Evolutionary conservation across 2,329 filamentous ascomycete genomes (phyloP), one percentile per base, ranked within the genome.

Genomic region (Metarhizium album): DNA sequence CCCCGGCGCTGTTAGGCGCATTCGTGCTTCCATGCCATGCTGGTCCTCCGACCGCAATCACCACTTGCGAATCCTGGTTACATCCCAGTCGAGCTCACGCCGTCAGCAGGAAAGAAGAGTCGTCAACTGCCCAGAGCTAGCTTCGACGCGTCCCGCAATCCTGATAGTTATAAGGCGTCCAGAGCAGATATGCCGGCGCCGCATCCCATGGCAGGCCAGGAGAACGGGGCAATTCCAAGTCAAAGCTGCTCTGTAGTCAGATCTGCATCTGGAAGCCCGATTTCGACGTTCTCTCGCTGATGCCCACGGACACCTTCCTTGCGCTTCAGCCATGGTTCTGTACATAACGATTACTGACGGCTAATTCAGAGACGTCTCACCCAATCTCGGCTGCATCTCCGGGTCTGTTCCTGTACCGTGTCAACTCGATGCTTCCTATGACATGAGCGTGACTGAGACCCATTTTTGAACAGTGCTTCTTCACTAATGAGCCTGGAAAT

Each of bases 381-480:
- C 23, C 35, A 54, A 54, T 54, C 51, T 54, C 48, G 50, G 48
- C 29, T 50, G 42, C 22, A 46, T 48, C 45, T 48, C 3, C 18
- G 20, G 6, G n/a, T 14, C 23, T 20, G 27, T 24, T 35, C n/a
- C 8, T 22, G 35, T 29, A 42, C 24, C 24, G 24, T 47, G 45
- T 45, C 8, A 40, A 22, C 29, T 46, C 8, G 24, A 40, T 42
- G 31, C 50, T 33, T 51, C 29, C 42, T 38, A 22, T 40, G 33
- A 52, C 46, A 14, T 40, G 24, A 20, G 29, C 42, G 16, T 24
- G 38, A 23, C 46, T 23, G 40, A 46, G 50, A 37, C 42, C 33
- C n/a, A 14, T 42, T 14, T 14, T 35, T 42, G 37, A 23, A 48
- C 37, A 33, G 46, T 45, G 50, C 46, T 45, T 18, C 20, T 22